Conservation (phyloP, 257 asterid species). For the Lycium barbarum region DNA sequence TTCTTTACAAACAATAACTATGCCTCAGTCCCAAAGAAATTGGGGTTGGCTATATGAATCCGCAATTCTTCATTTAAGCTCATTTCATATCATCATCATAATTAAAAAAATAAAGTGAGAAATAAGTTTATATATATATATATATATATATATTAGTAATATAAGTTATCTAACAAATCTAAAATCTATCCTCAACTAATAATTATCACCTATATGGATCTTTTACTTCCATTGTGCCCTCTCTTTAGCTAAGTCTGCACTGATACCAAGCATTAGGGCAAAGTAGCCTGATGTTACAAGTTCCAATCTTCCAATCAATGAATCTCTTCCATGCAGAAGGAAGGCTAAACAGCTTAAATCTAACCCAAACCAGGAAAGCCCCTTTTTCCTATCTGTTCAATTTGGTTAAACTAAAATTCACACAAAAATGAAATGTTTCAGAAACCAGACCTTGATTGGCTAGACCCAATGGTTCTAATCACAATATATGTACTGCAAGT, state of each 20-base stretch:
- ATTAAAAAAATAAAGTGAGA: not conserved
- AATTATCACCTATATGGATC: not conserved
- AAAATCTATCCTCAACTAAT: not conserved
- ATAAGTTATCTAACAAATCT: too few species aligned
- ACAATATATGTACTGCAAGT: not conserved
- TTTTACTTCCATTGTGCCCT: not conserved
- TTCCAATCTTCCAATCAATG: constrained; percentile 10
- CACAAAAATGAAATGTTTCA: constrained; percentile 21
- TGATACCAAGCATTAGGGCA: not conserved
- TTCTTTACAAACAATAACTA: not conserved
- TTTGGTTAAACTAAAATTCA: constrained; percentile 8
- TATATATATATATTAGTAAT: too few species aligned
- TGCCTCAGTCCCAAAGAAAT: not conserved
- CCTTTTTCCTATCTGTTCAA: not conserved
- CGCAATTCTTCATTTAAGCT: not conserved
- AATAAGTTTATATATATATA: not conserved
- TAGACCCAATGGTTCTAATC: constrained; percentile 20
- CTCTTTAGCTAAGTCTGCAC: not conserved
- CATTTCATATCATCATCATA: not conserved
- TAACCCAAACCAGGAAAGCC: constrained; percentile 5
- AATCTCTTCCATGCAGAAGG: constrained; percentile 21
- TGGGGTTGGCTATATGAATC: not conserved
- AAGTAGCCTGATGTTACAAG: constrained; percentile 6
- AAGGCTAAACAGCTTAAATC: constrained; percentile 1
- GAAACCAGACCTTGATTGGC: constrained; percentile 13